Base-by-base conservation (phyloP, 228 moss, liverwort and hornwort genomes). In the Sphagnum fallax region DNA sequence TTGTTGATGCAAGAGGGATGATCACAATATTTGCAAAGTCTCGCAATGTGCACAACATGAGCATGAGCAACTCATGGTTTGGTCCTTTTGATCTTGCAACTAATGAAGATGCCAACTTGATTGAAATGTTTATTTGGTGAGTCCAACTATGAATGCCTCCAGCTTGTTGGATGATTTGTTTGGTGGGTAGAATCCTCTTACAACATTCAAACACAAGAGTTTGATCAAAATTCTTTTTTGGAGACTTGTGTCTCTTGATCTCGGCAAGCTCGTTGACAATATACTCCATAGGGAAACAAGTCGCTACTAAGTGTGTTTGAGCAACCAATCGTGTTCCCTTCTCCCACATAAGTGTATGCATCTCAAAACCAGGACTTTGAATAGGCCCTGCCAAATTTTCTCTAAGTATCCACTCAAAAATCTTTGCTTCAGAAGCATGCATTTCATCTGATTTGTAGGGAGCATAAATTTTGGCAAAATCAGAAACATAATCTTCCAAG, bases 341-440 rank as follows among this genome's bases (percentile, higher is more conserved):
- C 71, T 83, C 87, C 87, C 87, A 87, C 52, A 77, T 51, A 52
- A 83, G 76, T 61, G 81, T 77, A 72, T 87, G 87, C 16, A 83
- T 51, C 63, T 63, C 68, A 32, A 32, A 32, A 48, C 76, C 69
- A 65, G 75, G 74, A 16, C 61, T 53, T 53, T 60, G 53, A 47
- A 49, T 59, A 16, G 62, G 10, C 6, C 63, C 70, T 13, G 76
- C 78, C 14, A 83, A 75, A 53, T 79, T 81, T 18, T 81, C 87
- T 71, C 87, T 73, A 66, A 87, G 18, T 8, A 83, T 74, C 87
- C 83, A 87, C 72, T 87, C 87, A 69, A 81, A 87, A 67, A 83
- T 82, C 67, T 75, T 74, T 5, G 83, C 72, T 70, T 86, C 86
- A 51, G 53, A 51, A 12, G 72, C 78, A 60, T 60, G 70, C 15